phyloP scores from a whole-genome alignment of 345 rosid genomes.

The Aurinia saxatilis region DNA sequence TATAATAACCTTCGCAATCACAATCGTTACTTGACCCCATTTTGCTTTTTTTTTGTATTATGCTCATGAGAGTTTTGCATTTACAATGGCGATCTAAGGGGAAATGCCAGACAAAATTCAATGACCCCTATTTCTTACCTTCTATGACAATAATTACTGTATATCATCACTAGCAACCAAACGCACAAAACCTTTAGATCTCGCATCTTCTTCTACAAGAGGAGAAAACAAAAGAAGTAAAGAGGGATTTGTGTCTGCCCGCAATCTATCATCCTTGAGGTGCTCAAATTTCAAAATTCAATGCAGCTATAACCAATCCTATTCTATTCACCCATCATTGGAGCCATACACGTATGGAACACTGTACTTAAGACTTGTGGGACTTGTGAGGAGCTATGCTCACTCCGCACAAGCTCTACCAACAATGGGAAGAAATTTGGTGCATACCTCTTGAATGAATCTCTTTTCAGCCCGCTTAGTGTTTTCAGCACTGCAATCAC shows the following conservation, averaged over 20 bases:
- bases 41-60: too few relatives aligned
- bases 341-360: slow-evolving; percentile 71
- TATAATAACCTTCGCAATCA: neutral
- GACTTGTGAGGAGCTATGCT: slow-evolving; percentile 81
- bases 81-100: neutral
- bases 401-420: slow-evolving; percentile 73
- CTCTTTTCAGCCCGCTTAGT: slow-evolving; percentile 44
- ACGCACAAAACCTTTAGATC: slow-evolving; percentile 3
- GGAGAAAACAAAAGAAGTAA: neutral
- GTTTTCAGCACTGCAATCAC: slow-evolving; percentile 51
- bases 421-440: slow-evolving; percentile 55
- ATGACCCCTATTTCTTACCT: neutral
- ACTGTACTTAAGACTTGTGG: slow-evolving; percentile 55
- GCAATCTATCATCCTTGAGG: slow-evolving; percentile 9
- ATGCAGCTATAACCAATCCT: neutral
- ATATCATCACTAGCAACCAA: slow-evolving; percentile 1
- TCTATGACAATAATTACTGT: slow-evolving; percentile 13
- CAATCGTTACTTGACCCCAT: neutral
- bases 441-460: slow-evolving; percentile 46
- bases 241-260: slow-evolving; percentile 8
- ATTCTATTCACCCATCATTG: slow-evolving; percentile 31
- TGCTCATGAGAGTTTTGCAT: neutral
- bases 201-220: neutral
- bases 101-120: neutral
- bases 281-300: slow-evolving; percentile 13